Evolutionary conservation across 2,329 filamentous ascomycete species (phyloP), one percentile per base, ranked within the genome.

Genomic region (Fusarium temperatum): DNA sequence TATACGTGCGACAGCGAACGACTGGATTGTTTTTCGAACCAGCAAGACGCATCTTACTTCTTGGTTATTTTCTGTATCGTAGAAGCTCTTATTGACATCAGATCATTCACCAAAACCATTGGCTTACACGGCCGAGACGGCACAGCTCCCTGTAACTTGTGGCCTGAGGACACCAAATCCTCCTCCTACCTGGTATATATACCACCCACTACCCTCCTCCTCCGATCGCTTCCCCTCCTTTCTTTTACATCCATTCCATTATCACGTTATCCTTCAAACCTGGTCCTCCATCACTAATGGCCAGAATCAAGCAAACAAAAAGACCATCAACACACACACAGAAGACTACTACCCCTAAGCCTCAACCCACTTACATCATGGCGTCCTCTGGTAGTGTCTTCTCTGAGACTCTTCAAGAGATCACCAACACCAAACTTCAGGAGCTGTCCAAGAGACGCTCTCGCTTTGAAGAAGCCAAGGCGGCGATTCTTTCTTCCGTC

Each of bases 361-460:
- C 39, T 39, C 35, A 30, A 7, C 24, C 38, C 70, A 74, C 35
- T 62, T 54, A 48, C 35, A 68, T 14, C 65, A 80, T 80, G 79
- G 55, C 77, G 4, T 62, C 75, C 17, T 78, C 77, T 1, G 74
- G 82, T 36, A 83, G 82, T 63, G 82, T 84, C 68, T 83, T 85
- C 69, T 85, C 83, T 2, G 78, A 84, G 66, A 85, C 84, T 2
- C 79, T 86, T 3, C 82, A 82, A 44, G 80, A 82, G 55, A 85
- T 86, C 70, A 86, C 84, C 42, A 81, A 81, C 47, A 83, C 82
- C 50, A 86, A 86, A 56, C 82, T 86, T 3, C 79, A 83, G 12
- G 84, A 85, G 62, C 78, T 86, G 0, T 83, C 82, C 28, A 85
- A 85, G 63, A 79, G 82, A 24, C 82, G 83, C 9, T 70, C 77